These are phyloP conservation scores for Lepidopterella palustris DNA, from an alignment of 495 filamentous ascomycete species.

Conservation along the genomic window DNA sequence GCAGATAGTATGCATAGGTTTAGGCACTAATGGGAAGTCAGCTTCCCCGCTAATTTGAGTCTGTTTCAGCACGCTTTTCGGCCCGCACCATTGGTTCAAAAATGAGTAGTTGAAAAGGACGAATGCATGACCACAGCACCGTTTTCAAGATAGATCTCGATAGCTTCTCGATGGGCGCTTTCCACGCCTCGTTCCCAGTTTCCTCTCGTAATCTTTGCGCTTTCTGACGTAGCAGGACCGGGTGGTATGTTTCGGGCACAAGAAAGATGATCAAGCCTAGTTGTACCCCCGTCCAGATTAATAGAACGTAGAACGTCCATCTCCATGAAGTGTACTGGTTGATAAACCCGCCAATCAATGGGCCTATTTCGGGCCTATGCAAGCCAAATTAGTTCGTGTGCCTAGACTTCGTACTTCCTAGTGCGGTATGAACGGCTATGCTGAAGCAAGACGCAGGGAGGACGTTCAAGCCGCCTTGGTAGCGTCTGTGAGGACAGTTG, in stretches of 20 bases:
- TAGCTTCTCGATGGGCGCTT: conserved; percentile 74
- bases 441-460: neutral
- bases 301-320: conserved; percentile 83
- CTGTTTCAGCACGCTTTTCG: neutral
- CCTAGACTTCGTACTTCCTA: conserved; percentile 40
- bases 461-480: neutral
- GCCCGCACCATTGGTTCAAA: conserved; percentile 67
- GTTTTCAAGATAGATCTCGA: conserved; percentile 65
- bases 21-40: conserved; percentile 45
- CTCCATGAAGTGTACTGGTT: conserved; percentile 74
- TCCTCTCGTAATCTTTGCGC: conserved; percentile 64
- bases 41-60: neutral
- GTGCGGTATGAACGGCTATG: neutral
- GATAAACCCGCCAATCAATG: conserved; percentile 64
- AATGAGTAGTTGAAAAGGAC: conserved; percentile 75
- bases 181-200: conserved; percentile 69
- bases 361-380: conserved; percentile 50
- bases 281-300: conserved; percentile 70
- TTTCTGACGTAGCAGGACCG: conserved; percentile 66
- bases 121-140: conserved; percentile 61
- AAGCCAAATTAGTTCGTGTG: conserved; percentile 23
- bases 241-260: conserved; percentile 89
- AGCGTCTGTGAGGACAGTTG: neutral
- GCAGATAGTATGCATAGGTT: conserved; percentile 81
- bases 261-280: conserved; percentile 59